A percentile compares a stretch with the other conserved stretches of the same genome.
Evolutionary conservation across 106 monocot genomes (phyloP).

Genomic region (Allium cepa): DNA sequence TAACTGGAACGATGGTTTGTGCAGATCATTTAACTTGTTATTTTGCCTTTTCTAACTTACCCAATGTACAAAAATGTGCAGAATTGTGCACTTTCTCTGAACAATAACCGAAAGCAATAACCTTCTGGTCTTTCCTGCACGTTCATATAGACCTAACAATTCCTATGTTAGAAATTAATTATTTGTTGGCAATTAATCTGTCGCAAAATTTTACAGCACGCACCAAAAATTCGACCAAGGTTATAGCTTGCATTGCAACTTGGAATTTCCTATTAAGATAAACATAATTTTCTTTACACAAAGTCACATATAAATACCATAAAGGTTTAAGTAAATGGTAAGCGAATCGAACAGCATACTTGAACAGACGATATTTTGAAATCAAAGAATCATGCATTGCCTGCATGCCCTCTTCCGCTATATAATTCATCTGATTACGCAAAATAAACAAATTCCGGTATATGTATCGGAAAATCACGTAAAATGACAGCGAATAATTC

Average conservation of each 20-base stretch:
- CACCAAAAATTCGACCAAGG: conserved; percentile 64
- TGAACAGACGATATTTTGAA: conserved; percentile 71
- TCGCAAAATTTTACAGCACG: background rate
- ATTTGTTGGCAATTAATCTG: background rate
- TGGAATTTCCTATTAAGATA: conserved; percentile 66
- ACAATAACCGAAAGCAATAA: too few species aligned
- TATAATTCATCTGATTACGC: conserved; percentile 47
- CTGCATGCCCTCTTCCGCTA: conserved; percentile 40
- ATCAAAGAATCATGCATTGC: conserved; percentile 47
- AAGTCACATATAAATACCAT: background rate
- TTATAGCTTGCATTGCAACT: conserved; percentile 67
- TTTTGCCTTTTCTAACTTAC: conserved; percentile 24
- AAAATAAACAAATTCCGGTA: conserved; percentile 56
- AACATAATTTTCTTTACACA: conserved; percentile 2
- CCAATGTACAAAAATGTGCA: conserved; percentile 88
- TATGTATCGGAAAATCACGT: conserved; percentile 54
- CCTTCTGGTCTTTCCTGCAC: conserved; percentile 37
- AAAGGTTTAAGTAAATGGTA: background rate
- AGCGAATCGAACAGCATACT: conserved; percentile 29
- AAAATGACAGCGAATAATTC: conserved; percentile 54
- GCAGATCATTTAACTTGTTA: too few species aligned
- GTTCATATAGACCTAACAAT: conserved; percentile 55
- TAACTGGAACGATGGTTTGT: too few species aligned
- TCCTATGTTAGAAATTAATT: background rate
- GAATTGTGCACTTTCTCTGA: too few species aligned